A percentile compares a stretch with the other conserved stretches of the same genome.
phyloP scores from a whole-genome alignment of 2,329 filamentous ascomycete species.

The Diaporthe citri region DNA sequence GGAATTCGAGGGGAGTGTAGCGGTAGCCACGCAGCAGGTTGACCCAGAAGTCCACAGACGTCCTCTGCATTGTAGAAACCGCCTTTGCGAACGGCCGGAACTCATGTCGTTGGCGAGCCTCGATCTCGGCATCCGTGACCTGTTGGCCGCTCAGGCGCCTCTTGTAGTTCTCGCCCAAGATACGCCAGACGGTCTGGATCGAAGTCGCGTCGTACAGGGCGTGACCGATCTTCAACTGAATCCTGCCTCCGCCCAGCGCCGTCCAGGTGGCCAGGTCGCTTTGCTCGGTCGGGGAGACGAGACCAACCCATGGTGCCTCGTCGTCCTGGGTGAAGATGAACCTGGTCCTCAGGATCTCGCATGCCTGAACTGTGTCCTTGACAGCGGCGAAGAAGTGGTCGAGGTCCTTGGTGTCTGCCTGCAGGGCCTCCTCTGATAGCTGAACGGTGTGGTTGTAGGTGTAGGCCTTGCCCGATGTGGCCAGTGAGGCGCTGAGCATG shows the following conservation, averaged over 20 bases:
- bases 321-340: conserved; percentile 44
- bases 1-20: conserved; percentile 15
- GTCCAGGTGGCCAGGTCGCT: conserved; percentile 43
- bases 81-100: conserved; percentile 30
- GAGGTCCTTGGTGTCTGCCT: conserved; percentile 39
- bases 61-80: conserved; percentile 16
- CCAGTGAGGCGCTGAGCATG: conserved; percentile 45
- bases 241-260: conserved; percentile 17
- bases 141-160: conserved; percentile 1
- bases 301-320: conserved; percentile 44
- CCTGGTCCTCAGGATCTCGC: conserved; percentile 45
- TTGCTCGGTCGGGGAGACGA: conserved; percentile 42
- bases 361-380: conserved; percentile 42
- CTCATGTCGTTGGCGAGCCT: background rate
- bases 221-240: conserved; percentile 44
- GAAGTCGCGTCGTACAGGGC: conserved; percentile 44
- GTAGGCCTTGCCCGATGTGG: conserved; percentile 43
- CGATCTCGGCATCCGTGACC: background rate
- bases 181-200: conserved; percentile 41
- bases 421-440: conserved; percentile 39
- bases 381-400: conserved; percentile 42
- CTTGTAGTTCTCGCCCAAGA: conserved; percentile 41
- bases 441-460: conserved; percentile 44
- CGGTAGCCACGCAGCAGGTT: conserved; percentile 23
- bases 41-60: conserved; percentile 24